These are phyloP conservation scores for Xylaria flabelliformis DNA, from an alignment of 495 filamentous ascomycete genomes.

Conservation along the genomic window DNA sequence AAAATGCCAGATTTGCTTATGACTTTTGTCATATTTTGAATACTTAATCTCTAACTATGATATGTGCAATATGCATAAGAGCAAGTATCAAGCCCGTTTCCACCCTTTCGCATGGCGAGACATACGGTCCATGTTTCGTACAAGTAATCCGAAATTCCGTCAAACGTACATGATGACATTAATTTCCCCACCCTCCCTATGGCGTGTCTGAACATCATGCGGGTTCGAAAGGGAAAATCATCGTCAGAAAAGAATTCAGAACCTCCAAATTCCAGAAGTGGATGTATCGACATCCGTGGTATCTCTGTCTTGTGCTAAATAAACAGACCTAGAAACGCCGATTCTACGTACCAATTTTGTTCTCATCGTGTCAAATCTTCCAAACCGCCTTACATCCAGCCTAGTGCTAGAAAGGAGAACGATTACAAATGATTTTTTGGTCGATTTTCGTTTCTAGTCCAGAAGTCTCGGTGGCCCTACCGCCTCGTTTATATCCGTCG, in stretches of 20 bases:
- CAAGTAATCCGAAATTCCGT: neutral
- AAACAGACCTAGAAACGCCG: slow-evolving; percentile 5
- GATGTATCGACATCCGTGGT: slow-evolving; percentile 19
- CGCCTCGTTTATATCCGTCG: slow-evolving; percentile 14
- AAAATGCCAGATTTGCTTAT: no score
- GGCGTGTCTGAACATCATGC: neutral
- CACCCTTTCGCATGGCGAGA: neutral
- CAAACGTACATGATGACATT: neutral
- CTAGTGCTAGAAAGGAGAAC: neutral
- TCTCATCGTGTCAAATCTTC: neutral
- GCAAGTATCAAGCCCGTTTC: neutral
- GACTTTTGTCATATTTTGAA: neutral
- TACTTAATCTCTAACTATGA: neutral
- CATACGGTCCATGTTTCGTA: neutral
- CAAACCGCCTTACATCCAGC: neutral
- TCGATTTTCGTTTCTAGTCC: neutral
- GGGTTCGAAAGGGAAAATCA: neutral
- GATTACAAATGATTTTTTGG: neutral
- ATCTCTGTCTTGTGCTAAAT: slow-evolving; percentile 12
- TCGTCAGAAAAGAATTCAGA: neutral
- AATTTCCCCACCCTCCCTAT: neutral
- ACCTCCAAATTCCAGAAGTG: neutral
- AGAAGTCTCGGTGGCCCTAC: neutral
- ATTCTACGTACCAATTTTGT: neutral
- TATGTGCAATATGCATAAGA: neutral